Evolutionary conservation across 2,329 filamentous ascomycete genomes (phyloP), one percentile per base, ranked within the genome.

Genomic region (Venturia asperata): DNA sequence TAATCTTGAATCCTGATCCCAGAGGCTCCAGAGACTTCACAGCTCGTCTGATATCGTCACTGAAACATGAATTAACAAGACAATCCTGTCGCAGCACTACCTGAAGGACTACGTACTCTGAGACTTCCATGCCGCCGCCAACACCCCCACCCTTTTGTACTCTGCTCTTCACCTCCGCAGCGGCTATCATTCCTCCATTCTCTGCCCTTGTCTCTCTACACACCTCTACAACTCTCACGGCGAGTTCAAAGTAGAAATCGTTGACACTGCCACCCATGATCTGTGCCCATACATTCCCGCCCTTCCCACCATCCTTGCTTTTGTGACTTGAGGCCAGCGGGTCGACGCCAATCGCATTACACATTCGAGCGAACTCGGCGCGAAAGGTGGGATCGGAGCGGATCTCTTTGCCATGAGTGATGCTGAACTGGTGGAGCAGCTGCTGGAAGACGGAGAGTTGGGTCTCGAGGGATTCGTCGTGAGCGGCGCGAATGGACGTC

Each of bases 301-400:
- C 68, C 65, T 63, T 71, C 69, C 37, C 69, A 68, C 49, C 73
- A 70, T 69, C 76, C 71, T 70, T 75, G 70, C 67, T 75, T 74
- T 55, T 63, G 67, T 76, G 73, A 1, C 70, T 72, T 19, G 73
- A 75, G 19, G 78, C 79, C 21, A 99, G 82, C 1, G 94, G 95
- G 75, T 99, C 94, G 15, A 99, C 92, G 61, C 94, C 94, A 70
- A 99, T 97, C 68, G 92, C 92, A 72, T 92, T 87, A 79, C 94
- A 99, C 94, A 99, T 99, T 75, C 93, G 91, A 3, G 94, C 93
- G 74, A 99, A 99, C 77, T 99, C 93, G 42, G 93, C 92, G 67
- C 94, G 91, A 77, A 99, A 99, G 10, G 86, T 88, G 6, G 94
- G 94, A 75, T 97, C 92, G 2, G 92, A 96, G 68, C 93, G 92